A percentile compares a stretch with the other conserved stretches of the same genome.
Evolutionary conservation across 2,329 filamentous ascomycete species (phyloP).

Genomic region (Graphilbum fragrans): DNA sequence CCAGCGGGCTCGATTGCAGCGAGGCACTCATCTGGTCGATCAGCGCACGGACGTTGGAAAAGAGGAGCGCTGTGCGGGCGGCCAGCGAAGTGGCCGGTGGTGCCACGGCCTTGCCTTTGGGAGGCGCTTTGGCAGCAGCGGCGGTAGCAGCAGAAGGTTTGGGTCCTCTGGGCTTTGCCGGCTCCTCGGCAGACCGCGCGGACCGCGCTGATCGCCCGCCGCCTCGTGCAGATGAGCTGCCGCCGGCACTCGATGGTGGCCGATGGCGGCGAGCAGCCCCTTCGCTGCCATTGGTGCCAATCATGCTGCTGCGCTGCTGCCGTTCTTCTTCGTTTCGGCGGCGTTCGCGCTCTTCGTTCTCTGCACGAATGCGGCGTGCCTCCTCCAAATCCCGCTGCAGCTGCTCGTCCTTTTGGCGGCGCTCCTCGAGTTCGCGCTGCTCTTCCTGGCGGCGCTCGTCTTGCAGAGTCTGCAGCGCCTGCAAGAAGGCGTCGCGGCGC

Average conservation of each 20-base stretch:
- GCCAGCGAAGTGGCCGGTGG: conserved; percentile 24
- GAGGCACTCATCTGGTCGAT: conserved; percentile 37
- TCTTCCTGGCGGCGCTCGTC: conserved; percentile 73
- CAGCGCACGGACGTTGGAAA: conserved; percentile 37
- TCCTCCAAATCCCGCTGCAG: conserved; percentile 45
- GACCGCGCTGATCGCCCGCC: conserved; percentile 16
- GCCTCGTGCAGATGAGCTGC: conserved; percentile 16
- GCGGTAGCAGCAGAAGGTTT: not conserved
- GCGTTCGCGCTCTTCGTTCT: conserved; percentile 45
- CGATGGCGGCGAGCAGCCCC: conserved; percentile 40
- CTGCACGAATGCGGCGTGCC: conserved; percentile 38
- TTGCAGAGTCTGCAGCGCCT: conserved; percentile 70
- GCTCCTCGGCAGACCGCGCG: conserved; percentile 13
- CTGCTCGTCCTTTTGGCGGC: conserved; percentile 42
- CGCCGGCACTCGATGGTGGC: conserved; percentile 23
- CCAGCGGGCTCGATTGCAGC: conserved; percentile 42
- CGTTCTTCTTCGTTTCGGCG: conserved; percentile 42
- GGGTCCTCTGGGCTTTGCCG: not conserved
- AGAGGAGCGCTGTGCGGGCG: conserved; percentile 37
- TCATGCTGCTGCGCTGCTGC: conserved; percentile 36
- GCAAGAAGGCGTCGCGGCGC: conserved; percentile 74
- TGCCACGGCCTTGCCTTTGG: conserved; percentile 19
- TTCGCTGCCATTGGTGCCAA: conserved; percentile 18
- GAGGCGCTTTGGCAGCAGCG: conserved; percentile 4
- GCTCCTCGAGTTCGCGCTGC: conserved; percentile 48